These are phyloP conservation scores for Metroxylon sagu DNA, from an alignment of 176 grass and related monocot genomes.

Conservation along the genomic window DNA sequence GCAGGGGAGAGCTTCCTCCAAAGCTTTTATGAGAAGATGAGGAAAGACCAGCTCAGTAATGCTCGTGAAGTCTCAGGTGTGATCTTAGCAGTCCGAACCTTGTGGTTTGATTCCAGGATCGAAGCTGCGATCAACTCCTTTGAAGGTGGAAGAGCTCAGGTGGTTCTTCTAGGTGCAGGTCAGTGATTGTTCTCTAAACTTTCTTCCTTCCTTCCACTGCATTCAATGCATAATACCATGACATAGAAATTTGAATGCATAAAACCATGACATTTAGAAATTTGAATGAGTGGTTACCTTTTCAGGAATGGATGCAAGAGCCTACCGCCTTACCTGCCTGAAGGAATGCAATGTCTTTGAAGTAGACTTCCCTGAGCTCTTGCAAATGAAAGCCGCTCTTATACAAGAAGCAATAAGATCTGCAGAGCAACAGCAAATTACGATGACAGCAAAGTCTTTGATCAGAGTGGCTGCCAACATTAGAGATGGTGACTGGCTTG, in stretches of 20 bases:
- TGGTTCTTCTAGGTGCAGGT: constrained; percentile 96
- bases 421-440: constrained; percentile 34
- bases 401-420: constrained; percentile 52
- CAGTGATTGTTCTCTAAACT: not conserved
- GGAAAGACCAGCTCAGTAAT: constrained; percentile 49
- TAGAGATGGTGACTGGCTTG: constrained; percentile 56
- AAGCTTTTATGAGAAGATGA: constrained; percentile 61
- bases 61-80: constrained; percentile 68
- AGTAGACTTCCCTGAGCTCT: constrained; percentile 80
- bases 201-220: too few relatives aligned
- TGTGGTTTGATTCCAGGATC: constrained; percentile 80
- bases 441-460: constrained; percentile 45
- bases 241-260: too few relatives aligned
- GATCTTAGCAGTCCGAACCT: constrained; percentile 75
- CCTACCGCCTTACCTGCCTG: constrained; percentile 66
- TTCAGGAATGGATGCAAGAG: constrained; percentile 91
- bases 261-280: too few relatives aligned
- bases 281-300: not conserved
- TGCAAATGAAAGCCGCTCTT: constrained; percentile 63
- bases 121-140: constrained; percentile 52
- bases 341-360: constrained; percentile 73
- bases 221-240: too few relatives aligned
- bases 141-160: constrained; percentile 38
- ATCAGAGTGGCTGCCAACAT: constrained; percentile 59
- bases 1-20: constrained; percentile 61